Base-by-base conservation (phyloP, 306 rosid species). In the Trifolium subterraneum region DNA sequence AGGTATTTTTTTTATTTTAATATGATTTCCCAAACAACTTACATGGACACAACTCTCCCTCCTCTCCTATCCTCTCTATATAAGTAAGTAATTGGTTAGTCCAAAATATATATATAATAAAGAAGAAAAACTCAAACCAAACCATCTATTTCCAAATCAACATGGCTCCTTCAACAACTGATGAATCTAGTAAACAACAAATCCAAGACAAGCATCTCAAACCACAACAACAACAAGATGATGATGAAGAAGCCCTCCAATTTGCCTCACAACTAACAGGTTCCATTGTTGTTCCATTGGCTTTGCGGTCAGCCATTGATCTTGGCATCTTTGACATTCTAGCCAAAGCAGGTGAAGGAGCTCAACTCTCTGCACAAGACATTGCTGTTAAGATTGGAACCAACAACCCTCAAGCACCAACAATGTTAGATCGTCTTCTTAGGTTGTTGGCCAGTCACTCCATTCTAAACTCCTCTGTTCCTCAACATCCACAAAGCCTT, bases 351-450 rank as follows among this genome's bases (percentile, higher is more conserved):
- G 89, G 89, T 2, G 59, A 77, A 0, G 82, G 72, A 3, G 84
- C 83, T 5, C 14, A 59, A 38, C 89, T 90, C 67, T 80, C 92
- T 7, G 14, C 88, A 0, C 1, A 55, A 0, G 82, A 86, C 19
- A 86, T 90, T 27, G 85, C 84, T 2, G 35, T 80, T 12, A 36
- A 77, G 59, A 70, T 90, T 70, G 51, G 82, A 2, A 52, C 75
- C 64, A 51, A 35, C 0, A 90, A 90, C 83, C 78, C 86, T 0
- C 54, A 84, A 4, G 87, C 89, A 1, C 81, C 91, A 0, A 7
- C 36, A 6, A 88, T 88, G 91, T 5, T 88, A 10, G 91, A 90
- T 3, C 86, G 93, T 45, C 76, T 90, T 13, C 87, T 88, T 23
- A 18, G 82, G 70, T 79, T 88, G 12, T 64, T 90, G 60, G 80